phyloP scores from a whole-genome alignment of 2,329 filamentous ascomycete species.

The Stemphylium lycopersici region DNA sequence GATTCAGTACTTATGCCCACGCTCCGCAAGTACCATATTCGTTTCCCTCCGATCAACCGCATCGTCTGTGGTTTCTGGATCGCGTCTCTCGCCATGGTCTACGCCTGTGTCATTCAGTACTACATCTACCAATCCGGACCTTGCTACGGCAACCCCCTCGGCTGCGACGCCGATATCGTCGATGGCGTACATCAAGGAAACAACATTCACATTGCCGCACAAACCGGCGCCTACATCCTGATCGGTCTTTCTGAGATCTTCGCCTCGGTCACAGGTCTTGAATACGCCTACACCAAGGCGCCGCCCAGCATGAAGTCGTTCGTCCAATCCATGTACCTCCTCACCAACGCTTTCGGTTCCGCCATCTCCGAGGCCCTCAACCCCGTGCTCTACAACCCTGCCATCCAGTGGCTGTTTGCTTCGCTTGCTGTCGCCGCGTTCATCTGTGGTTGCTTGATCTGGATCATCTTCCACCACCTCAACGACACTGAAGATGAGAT shows the following conservation, averaged over 20 bases:
- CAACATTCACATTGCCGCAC: slow-evolving; percentile 54
- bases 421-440: slow-evolving; percentile 41
- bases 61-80: slow-evolving; percentile 61
- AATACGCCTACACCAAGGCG: slow-evolving; percentile 57
- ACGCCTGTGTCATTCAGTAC: slow-evolving; percentile 64
- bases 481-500: slow-evolving; percentile 46
- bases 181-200: slow-evolving; percentile 43
- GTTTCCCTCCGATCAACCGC: slow-evolving; percentile 59
- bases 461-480: slow-evolving; percentile 48
- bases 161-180: slow-evolving; percentile 37
- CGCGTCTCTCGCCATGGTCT: slow-evolving; percentile 59
- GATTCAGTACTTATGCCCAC: slow-evolving; percentile 52
- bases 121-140: slow-evolving; percentile 62
- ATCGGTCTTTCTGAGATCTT: slow-evolving; percentile 57
- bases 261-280: slow-evolving; percentile 55
- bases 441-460: slow-evolving; percentile 43
- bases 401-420: slow-evolving; percentile 68
- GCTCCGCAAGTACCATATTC: slow-evolving; percentile 51
- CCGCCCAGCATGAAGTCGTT: slow-evolving; percentile 57
- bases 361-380: slow-evolving; percentile 69
- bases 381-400: slow-evolving; percentile 66
- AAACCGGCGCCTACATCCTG: slow-evolving; percentile 56
- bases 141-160: slow-evolving; percentile 55
- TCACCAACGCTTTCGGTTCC: slow-evolving; percentile 66
- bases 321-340: slow-evolving; percentile 62